phyloP scores from a whole-genome alignment of 306 rosid species.

The Ormosia semicastrata region DNA sequence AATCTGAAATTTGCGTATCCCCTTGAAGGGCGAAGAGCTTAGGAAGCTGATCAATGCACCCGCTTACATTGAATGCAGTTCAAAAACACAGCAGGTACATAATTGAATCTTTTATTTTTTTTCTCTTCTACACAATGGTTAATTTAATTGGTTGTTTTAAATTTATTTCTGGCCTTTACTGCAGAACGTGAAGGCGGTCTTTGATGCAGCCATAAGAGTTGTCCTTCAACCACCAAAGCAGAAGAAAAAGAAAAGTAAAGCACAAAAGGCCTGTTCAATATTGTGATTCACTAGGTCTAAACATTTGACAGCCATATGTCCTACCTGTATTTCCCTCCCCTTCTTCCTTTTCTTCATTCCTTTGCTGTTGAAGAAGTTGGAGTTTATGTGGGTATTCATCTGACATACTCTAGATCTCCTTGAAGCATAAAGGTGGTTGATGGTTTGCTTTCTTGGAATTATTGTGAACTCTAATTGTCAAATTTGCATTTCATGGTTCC shows the following conservation, averaged over 20 bases:
- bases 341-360: conserved; percentile 39
- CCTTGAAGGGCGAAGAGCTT: conserved; percentile 92
- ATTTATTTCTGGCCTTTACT: conserved; percentile 19
- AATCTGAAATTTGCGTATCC: conserved; percentile 14
- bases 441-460: conserved; percentile 50
- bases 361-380: conserved; percentile 60
- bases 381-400: conserved; percentile 48
- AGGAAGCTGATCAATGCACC: conserved; percentile 92
- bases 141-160: neutral
- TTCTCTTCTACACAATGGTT: neutral
- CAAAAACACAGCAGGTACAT: conserved; percentile 87
- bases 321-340: conserved; percentile 45
- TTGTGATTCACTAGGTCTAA: conserved; percentile 71
- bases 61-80: conserved; percentile 95
- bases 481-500: conserved; percentile 51
- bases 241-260: conserved; percentile 96
- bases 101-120: neutral
- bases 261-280: conserved; percentile 94
- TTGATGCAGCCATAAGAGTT: conserved; percentile 94
- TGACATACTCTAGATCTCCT: conserved; percentile 53
- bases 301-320: conserved; percentile 46
- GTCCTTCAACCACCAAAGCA: conserved; percentile 99
- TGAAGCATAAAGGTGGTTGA: conserved; percentile 63
- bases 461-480: conserved; percentile 60
- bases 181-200: conserved; percentile 94